A percentile compares a stretch with the other conserved stretches of the same genome.
Evolutionary conservation across 306 rosid genomes (phyloP).

Genomic region (Cucurbita moschata): DNA sequence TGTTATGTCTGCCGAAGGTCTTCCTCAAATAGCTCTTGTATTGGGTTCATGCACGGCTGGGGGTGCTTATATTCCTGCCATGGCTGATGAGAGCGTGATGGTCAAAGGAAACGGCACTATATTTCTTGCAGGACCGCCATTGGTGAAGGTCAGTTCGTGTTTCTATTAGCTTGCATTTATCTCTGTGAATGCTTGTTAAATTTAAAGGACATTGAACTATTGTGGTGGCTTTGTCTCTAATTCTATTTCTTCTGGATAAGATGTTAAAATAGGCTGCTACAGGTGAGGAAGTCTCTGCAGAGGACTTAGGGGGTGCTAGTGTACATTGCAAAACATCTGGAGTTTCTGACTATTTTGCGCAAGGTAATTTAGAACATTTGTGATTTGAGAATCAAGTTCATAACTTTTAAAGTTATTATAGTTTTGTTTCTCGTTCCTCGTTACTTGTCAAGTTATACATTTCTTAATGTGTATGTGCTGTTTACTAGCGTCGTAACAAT

Average conservation of each 20-base stretch:
- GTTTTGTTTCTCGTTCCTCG: neutral
- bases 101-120: slow-evolving; percentile 94
- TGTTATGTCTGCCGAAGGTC: slow-evolving; percentile 68
- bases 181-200: neutral
- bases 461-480: neutral
- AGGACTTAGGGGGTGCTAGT: slow-evolving; percentile 79
- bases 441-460: neutral
- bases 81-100: slow-evolving; percentile 99
- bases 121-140: slow-evolving; percentile 90
- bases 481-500: neutral
- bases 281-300: slow-evolving; percentile 92
- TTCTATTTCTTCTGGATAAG: slow-evolving; percentile 11
- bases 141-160: slow-evolving; percentile 57
- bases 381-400: neutral
- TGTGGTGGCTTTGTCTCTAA: slow-evolving; percentile 6
- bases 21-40: slow-evolving; percentile 87
- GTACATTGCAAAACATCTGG: slow-evolving; percentile 94
- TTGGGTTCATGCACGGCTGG: slow-evolving; percentile 97
- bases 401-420: neutral
- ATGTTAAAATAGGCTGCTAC: slow-evolving; percentile 71
- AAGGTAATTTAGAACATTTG: slow-evolving; percentile 34
- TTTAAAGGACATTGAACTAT: neutral
- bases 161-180: neutral
- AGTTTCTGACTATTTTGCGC: slow-evolving; percentile 94
- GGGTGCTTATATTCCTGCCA: slow-evolving; percentile 93